These are phyloP conservation scores for Sedum album DNA, from an alignment of 164 flowering plant genomes.

Conservation along the genomic window DNA sequence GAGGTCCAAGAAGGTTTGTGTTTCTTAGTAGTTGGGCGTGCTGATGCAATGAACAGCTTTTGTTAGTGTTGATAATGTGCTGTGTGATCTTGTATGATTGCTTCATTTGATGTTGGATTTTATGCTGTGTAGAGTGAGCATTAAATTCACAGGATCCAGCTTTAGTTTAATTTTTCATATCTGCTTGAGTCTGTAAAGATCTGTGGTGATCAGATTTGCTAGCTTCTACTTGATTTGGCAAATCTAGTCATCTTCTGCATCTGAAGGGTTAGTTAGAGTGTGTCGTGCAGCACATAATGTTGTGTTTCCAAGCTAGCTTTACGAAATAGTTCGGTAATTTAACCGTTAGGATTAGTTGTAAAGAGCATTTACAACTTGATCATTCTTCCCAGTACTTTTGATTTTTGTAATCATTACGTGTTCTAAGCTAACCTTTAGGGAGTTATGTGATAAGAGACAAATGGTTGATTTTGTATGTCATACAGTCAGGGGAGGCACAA, in stretches of 20 bases:
- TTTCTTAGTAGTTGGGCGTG: no score
- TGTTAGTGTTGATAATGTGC: neutral
- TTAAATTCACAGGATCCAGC: no score
- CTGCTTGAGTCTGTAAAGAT: neutral
- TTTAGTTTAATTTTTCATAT: no score
- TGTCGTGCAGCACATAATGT: neutral
- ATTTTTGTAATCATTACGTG: neutral
- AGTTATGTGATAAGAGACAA: neutral
- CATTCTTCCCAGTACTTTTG: neutral
- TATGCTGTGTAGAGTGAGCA: no score
- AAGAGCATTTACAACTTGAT: neutral
- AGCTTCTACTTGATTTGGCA: no score
- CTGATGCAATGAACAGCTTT: no score
- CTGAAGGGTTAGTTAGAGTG: neutral
- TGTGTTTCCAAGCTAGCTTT: neutral
- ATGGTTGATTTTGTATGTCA: neutral
- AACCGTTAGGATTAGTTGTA: neutral
- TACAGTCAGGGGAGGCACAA: neutral
- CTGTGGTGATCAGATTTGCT: neutral
- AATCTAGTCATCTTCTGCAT: neutral
- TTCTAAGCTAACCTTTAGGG: neutral
- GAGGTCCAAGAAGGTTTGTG: slow-evolving; percentile 87
- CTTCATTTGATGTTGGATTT: no score
- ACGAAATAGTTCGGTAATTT: neutral
- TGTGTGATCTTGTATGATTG: no score